These are phyloP conservation scores for Cornus controversa DNA, from an alignment of 148 eudicot genomes.

Conservation along the genomic window DNA sequence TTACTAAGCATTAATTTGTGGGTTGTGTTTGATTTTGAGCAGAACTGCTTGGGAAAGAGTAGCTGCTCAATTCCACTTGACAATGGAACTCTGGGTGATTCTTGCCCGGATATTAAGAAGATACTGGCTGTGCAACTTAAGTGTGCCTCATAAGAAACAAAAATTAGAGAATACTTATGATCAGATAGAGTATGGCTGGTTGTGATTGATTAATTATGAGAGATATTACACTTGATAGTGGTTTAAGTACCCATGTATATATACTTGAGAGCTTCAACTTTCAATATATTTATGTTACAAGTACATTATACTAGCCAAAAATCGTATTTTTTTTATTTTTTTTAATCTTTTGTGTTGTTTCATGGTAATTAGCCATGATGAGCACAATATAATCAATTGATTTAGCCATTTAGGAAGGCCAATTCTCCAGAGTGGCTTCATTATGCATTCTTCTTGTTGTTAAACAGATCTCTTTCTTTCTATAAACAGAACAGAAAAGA, in stretches of 20 bases:
- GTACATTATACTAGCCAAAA: no score
- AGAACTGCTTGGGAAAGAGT: conserved; percentile 61
- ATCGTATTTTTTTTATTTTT: no score
- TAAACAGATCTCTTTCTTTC: no score
- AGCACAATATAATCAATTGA: no score
- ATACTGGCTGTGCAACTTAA: conserved; percentile 60
- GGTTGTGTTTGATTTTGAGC: conserved; percentile 2
- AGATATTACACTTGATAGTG: neutral
- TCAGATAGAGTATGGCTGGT: neutral
- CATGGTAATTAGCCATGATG: no score
- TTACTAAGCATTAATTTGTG: neutral
- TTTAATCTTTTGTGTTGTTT: neutral
- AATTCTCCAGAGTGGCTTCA: no score
- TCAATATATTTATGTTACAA: neutral
- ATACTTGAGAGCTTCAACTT: neutral
- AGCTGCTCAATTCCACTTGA: conserved; percentile 53
- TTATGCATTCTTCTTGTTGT: no score
- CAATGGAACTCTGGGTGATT: conserved; percentile 28
- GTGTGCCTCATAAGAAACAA: conserved; percentile 28
- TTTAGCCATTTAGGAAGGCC: no score
- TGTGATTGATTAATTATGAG: neutral
- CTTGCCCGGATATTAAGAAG: conserved; percentile 47
- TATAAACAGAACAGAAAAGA: no score
- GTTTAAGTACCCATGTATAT: neutral
- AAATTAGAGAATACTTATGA: no score